Conservation (phyloP, 805 yeast species). For the Metschnikowia reukaufii region DNA sequence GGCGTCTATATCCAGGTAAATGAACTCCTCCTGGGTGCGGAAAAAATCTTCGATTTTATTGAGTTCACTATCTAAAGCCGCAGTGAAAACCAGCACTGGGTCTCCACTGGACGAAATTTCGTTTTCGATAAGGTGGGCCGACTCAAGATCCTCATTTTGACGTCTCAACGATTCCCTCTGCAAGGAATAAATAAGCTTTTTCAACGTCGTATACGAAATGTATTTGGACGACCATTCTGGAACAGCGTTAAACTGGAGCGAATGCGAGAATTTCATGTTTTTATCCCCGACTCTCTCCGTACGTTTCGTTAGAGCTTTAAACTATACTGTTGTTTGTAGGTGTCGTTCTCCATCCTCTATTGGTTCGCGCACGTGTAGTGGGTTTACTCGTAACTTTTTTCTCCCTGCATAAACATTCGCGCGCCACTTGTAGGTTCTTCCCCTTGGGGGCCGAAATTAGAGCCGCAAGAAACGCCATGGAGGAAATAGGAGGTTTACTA, state of each 20-base stretch:
- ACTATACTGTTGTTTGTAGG: neutral
- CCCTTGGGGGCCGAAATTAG: neutral
- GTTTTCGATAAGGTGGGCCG: constrained; percentile 30
- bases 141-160: constrained; percentile 29
- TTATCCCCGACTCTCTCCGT: neutral
- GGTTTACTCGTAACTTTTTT: neutral
- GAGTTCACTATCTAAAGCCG: constrained; percentile 77
- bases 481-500: neutral
- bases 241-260: constrained; percentile 94
- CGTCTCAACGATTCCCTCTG: constrained; percentile 59
- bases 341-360: neutral
- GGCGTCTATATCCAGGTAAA: constrained; percentile 52
- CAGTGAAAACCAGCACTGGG: constrained; percentile 58
- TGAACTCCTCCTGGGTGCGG: constrained; percentile 59
- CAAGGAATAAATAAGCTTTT: constrained; percentile 77
- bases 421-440: neutral
- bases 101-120: constrained; percentile 31
- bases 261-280: constrained; percentile 89
- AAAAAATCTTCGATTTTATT: constrained; percentile 76
- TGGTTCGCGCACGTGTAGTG: neutral
- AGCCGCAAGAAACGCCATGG: neutral
- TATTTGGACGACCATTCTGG: constrained; percentile 97
- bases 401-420: neutral
- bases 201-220: constrained; percentile 83
- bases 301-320: neutral